Percentiles rank a stretch among this genome's conserved stretches.
Evolutionary conservation across 495 filamentous ascomycete genomes (phyloP).

Genomic region (Lichenothelia convexa): DNA sequence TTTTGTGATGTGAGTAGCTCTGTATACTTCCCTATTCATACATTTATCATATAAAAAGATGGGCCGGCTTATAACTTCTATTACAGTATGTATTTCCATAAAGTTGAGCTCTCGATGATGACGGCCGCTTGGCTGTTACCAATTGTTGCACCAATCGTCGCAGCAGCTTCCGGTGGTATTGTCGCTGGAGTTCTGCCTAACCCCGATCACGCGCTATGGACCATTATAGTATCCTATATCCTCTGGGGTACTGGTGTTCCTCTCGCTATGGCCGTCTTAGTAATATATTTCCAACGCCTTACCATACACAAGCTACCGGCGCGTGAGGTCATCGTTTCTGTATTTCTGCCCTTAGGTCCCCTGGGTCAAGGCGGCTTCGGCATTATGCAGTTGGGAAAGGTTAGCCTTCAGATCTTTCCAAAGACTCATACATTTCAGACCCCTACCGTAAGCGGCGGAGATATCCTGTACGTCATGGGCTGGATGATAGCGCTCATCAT

Average conservation of each 20-base stretch:
- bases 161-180: constrained; percentile 35
- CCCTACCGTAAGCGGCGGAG: constrained; percentile 19
- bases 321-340: constrained; percentile 38
- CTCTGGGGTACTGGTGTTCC: constrained; percentile 42
- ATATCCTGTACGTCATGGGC: constrained; percentile 35
- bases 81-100: constrained; percentile 19
- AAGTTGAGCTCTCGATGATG: constrained; percentile 27
- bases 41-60: not conserved
- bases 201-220: constrained; percentile 34
- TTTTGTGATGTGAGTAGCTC: constrained; percentile 32
- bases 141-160: constrained; percentile 40
- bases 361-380: constrained; percentile 38
- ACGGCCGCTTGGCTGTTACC: constrained; percentile 44
- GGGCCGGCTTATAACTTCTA: not conserved
- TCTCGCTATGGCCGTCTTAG: constrained; percentile 34
- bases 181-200: constrained; percentile 36
- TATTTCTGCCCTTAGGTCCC: constrained; percentile 44
- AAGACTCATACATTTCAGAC: constrained; percentile 28
- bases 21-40: not conserved
- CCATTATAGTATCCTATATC: constrained; percentile 35
- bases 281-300: constrained; percentile 43
- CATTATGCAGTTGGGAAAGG: constrained; percentile 37
- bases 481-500: constrained; percentile 33
- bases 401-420: constrained; percentile 31
- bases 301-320: constrained; percentile 37